Evolutionary conservation across 1,284 basidiomycete species (phyloP).

Genomic region (Cutaneotrichosporon dermatis): DNA sequence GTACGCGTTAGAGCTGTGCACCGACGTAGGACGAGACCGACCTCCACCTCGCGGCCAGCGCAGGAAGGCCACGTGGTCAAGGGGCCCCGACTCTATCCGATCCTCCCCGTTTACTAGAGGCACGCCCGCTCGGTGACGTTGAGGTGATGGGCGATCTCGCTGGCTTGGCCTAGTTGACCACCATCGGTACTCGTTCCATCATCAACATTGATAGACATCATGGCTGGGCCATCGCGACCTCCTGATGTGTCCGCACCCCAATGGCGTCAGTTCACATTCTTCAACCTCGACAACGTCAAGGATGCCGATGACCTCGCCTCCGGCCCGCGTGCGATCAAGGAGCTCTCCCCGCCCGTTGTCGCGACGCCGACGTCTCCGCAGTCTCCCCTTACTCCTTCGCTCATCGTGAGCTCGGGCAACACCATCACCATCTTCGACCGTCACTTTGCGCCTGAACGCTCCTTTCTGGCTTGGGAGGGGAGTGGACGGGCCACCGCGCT

Average conservation of each 20-base stretch:
- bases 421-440: constrained; percentile 55
- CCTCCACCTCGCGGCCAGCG: background rate
- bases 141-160: background rate
- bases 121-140: background rate
- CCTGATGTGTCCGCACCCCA: constrained; percentile 29
- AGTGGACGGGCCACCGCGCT: constrained; percentile 50
- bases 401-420: constrained; percentile 38
- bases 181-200: background rate
- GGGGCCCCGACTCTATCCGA: background rate
- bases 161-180: background rate
- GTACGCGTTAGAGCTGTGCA: background rate
- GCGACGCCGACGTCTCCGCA: constrained; percentile 32
- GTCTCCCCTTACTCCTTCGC: constrained; percentile 34
- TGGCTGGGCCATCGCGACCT: constrained; percentile 17
- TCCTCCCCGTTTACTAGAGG: background rate
- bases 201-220: background rate
- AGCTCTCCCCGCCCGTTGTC: constrained; percentile 33
- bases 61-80: too few species aligned
- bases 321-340: constrained; percentile 66
- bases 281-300: constrained; percentile 60
- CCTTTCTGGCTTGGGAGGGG: constrained; percentile 71
- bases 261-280: constrained; percentile 69
- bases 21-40: background rate
- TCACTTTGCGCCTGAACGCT: constrained; percentile 65
- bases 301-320: constrained; percentile 71